These are phyloP conservation scores for Phytophthora tentaculata DNA, from an alignment of 352 stramenopile genomes.

Conservation along the genomic window DNA sequence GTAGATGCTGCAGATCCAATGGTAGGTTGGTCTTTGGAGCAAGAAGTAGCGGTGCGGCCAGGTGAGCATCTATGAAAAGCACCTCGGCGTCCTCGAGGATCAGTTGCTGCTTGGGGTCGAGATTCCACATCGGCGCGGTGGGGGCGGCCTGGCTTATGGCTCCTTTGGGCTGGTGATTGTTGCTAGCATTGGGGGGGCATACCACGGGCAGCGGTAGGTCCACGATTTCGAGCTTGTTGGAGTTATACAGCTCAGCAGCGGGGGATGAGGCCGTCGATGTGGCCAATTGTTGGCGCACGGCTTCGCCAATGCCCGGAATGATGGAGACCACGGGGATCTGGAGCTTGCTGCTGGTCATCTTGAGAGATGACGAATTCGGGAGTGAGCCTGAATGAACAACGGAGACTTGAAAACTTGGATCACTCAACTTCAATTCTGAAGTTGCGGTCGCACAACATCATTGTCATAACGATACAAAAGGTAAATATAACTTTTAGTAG, in stretches of 20 bases:
- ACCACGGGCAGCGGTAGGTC: slow-evolving; percentile 42
- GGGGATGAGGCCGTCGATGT: slow-evolving; percentile 20
- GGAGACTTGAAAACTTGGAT: slow-evolving; percentile 13
- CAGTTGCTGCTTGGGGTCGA: slow-evolving; percentile 30
- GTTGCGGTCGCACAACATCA: background rate
- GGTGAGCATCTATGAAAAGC: slow-evolving; percentile 42
- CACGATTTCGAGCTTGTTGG: slow-evolving; percentile 37
- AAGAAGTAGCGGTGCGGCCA: slow-evolving; percentile 44
- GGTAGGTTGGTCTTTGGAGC: slow-evolving; percentile 41
- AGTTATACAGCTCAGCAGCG: slow-evolving; percentile 34
- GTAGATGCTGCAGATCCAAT: slow-evolving; percentile 44
- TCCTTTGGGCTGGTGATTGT: slow-evolving; percentile 34
- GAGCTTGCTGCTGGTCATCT: slow-evolving; percentile 30
- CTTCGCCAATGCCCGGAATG: slow-evolving; percentile 41
- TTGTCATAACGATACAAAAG: background rate
- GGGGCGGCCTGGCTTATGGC: background rate
- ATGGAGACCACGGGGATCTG: slow-evolving; percentile 48
- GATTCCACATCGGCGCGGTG: slow-evolving; percentile 25
- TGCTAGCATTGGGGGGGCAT: slow-evolving; percentile 24
- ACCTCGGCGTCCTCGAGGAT: slow-evolving; percentile 39
- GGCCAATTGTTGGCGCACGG: slow-evolving; percentile 39
- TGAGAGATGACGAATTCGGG: slow-evolving; percentile 12
- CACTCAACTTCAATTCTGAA: slow-evolving; percentile 23
- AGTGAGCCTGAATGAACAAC: slow-evolving; percentile 14
- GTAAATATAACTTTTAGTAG: background rate